These are phyloP conservation scores for Platismatia glauca DNA, from an alignment of 495 filamentous ascomycete genomes.

Conservation along the genomic window DNA sequence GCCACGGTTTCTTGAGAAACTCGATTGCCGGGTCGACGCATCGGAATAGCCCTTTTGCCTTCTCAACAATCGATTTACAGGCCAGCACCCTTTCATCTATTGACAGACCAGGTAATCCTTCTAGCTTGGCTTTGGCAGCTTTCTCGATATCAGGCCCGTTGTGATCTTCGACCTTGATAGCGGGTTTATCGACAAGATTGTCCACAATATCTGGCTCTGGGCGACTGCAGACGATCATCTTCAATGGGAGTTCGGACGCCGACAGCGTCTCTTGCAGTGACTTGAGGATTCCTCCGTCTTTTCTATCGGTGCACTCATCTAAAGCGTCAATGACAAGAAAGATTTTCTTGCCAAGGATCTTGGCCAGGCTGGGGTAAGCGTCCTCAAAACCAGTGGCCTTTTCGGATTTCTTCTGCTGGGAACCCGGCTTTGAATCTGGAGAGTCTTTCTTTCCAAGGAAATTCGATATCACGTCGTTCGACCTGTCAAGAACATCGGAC, in stretches of 20 bases:
- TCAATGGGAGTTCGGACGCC: neutral
- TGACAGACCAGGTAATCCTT: neutral
- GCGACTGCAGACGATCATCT: neutral
- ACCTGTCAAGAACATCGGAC: neutral
- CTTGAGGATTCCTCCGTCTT: neutral
- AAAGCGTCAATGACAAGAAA: constrained; percentile 1
- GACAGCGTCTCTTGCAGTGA: neutral
- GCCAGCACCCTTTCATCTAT: neutral
- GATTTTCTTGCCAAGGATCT: neutral
- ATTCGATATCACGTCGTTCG: neutral
- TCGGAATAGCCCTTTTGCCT: neutral
- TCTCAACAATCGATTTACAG: constrained; percentile 4
- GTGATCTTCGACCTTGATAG: constrained; percentile 1
- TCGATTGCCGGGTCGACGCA: neutral
- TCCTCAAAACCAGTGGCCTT: neutral
- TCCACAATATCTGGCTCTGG: constrained; percentile 2
- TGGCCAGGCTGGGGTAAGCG: neutral
- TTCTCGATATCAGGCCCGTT: neutral
- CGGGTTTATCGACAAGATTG: neutral
- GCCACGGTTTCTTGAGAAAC: neutral
- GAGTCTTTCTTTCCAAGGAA: neutral
- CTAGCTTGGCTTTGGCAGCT: neutral
- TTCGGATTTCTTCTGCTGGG: constrained; percentile 3
- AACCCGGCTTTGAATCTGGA: neutral
- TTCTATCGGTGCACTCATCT: neutral